Conservation (phyloP, 2,329 filamentous ascomycete species). For the Metarhizium robertsii region DNA sequence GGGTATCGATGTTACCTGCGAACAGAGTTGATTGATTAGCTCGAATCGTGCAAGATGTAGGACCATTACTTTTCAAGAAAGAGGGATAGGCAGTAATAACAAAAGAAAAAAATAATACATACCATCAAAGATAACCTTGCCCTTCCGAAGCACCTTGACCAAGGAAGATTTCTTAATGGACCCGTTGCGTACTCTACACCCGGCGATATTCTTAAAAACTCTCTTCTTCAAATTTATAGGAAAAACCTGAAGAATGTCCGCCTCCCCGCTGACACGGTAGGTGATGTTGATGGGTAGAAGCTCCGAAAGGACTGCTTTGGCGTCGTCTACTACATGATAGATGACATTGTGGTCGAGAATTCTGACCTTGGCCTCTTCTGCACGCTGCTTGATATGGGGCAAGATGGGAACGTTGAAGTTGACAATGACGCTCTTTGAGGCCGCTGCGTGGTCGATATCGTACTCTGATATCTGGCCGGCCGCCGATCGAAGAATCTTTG, state of each 20-base stretch:
- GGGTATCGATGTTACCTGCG: constrained; percentile 64
- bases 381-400: constrained; percentile 57
- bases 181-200: constrained; percentile 81
- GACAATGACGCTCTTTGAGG: constrained; percentile 66
- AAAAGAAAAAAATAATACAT: constrained; percentile 30
- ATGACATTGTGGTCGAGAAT: constrained; percentile 84
- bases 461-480: constrained; percentile 76
- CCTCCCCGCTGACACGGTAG: constrained; percentile 73
- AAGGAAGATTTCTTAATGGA: constrained; percentile 51
- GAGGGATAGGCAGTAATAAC: neutral
- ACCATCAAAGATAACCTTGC: constrained; percentile 74
- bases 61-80: neutral
- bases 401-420: constrained; percentile 76
- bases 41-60: neutral
- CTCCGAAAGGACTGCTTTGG: constrained; percentile 58
- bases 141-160: constrained; percentile 63
- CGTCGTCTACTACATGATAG: constrained; percentile 68
- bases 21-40: constrained; percentile 1
- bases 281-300: constrained; percentile 58
- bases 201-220: constrained; percentile 67
- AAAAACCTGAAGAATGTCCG: constrained; percentile 76
- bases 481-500: constrained; percentile 65
- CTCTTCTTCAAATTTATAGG: constrained; percentile 70
- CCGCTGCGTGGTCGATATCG: constrained; percentile 79
- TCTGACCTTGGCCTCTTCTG: constrained; percentile 60